Evolutionary conservation across 768 basidiomycete genomes (phyloP).

Genomic region (Tubosaeta sp.): DNA sequence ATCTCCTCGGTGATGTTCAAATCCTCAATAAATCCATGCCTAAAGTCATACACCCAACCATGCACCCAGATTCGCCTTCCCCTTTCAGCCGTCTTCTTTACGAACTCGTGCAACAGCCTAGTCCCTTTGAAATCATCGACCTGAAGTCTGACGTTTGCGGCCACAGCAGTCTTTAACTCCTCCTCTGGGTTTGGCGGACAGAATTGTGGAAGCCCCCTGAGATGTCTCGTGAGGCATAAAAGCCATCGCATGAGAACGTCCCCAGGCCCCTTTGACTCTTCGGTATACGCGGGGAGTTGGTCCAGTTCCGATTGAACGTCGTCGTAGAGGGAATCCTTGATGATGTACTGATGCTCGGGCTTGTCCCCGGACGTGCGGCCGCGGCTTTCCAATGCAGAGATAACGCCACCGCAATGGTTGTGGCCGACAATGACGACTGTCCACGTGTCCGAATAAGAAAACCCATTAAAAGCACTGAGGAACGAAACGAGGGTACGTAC

Average conservation of each 20-base stretch:
- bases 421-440: constrained; percentile 85
- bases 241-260: constrained; percentile 65
- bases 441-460: neutral
- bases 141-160: constrained; percentile 57
- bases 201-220: constrained; percentile 38
- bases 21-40: constrained; percentile 54
- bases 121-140: constrained; percentile 34
- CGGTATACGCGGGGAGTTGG: neutral
- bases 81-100: constrained; percentile 32
- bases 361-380: neutral
- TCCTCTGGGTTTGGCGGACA: too few species aligned
- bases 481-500: too few species aligned
- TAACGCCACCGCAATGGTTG: constrained; percentile 73
- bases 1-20: constrained; percentile 41
- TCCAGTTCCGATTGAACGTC: neutral
- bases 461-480: too few species aligned
- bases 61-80: constrained; percentile 54
- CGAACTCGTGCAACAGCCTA: constrained; percentile 36
- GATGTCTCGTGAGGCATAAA: constrained; percentile 56
- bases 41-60: constrained; percentile 70
- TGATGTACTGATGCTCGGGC: neutral
- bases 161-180: constrained; percentile 35
- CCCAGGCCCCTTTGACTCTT: constrained; percentile 26
- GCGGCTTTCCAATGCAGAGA: constrained; percentile 31
- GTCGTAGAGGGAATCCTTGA: constrained; percentile 14